These are phyloP conservation scores for Turritis glabra DNA, from an alignment of 345 rosid species.

Conservation along the genomic window DNA sequence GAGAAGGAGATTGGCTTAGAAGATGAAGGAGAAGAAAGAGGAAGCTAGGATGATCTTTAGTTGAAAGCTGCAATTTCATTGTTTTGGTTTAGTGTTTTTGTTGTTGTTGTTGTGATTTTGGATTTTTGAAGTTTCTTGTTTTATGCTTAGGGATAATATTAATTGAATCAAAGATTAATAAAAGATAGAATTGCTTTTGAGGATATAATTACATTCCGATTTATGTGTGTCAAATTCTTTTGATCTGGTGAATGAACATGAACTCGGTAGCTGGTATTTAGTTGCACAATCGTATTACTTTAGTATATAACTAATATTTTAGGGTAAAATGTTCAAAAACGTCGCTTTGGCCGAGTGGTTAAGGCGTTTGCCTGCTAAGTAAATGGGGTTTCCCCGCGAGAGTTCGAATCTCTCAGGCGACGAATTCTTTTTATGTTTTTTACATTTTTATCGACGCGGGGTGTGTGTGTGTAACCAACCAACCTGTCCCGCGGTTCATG, in stretches of 20 bases:
- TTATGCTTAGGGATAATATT: not conserved
- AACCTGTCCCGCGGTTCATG: not conserved
- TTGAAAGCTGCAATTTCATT: not conserved
- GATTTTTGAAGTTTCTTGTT: not conserved
- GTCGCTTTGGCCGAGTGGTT: slow-evolving; percentile 68
- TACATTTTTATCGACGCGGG: not conserved
- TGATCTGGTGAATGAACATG: not conserved
- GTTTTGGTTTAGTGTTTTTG: not conserved
- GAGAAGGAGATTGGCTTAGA: slow-evolving; percentile 53
- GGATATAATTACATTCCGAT: not conserved
- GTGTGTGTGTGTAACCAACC: not conserved
- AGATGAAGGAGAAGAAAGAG: slow-evolving; percentile 1
- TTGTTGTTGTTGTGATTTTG: not conserved
- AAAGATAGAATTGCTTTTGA: not conserved
- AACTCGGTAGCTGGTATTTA: too few relatives aligned
- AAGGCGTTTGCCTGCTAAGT: slow-evolving; percentile 74
- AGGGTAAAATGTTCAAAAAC: accelerated
- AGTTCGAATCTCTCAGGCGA: slow-evolving; percentile 85
- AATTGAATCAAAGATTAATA: not conserved
- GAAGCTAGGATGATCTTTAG: slow-evolving; percentile 4
- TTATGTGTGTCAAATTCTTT: not conserved
- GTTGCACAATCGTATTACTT: too few relatives aligned
- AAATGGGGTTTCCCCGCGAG: slow-evolving; percentile 75
- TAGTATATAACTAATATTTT: too few relatives aligned
- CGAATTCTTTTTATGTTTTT: slow-evolving; percentile 7